Conservation (phyloP, 2,329 filamentous ascomycete species). For the Ophiostoma triangulosporum region DNA sequence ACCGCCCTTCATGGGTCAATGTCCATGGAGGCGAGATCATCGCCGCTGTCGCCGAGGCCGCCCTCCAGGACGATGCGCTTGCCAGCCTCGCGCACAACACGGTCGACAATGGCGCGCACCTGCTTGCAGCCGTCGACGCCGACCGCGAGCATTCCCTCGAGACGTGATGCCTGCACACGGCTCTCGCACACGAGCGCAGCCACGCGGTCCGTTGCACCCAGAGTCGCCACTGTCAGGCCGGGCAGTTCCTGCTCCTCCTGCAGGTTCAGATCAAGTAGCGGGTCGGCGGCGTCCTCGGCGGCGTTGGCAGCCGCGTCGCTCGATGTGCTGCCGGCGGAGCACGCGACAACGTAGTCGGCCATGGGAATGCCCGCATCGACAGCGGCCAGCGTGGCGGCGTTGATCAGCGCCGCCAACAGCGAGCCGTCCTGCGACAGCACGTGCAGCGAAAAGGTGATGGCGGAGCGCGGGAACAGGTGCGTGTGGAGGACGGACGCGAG, state of each 20-base stretch:
- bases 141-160: constrained; percentile 89
- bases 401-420: constrained; percentile 77
- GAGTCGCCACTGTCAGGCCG: constrained; percentile 71
- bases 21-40: constrained; percentile 26
- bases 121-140: constrained; percentile 86
- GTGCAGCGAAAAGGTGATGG: constrained; percentile 71
- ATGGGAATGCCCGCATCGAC: constrained; percentile 94
- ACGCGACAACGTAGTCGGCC: constrained; percentile 80
- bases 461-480: constrained; percentile 77
- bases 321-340: constrained; percentile 70
- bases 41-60: neutral
- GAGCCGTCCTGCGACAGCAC: constrained; percentile 84
- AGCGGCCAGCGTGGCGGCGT: constrained; percentile 80
- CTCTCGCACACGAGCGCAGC: constrained; percentile 76
- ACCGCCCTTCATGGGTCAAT: constrained; percentile 24
- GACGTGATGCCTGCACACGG: constrained; percentile 62
- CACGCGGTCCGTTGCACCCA: constrained; percentile 61
- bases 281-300: constrained; percentile 53
- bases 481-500: constrained; percentile 70
- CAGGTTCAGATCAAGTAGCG: constrained; percentile 64
- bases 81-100: constrained; percentile 61
- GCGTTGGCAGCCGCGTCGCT: constrained; percentile 53
- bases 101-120: constrained; percentile 68
- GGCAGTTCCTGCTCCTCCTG: constrained; percentile 81
- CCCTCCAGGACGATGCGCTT: constrained; percentile 45